Percentiles rank a stretch among this genome's conserved stretches.
Evolutionary conservation across 2,329 filamentous ascomycete genomes (phyloP).

Genomic region (Dactylellina sp.): DNA sequence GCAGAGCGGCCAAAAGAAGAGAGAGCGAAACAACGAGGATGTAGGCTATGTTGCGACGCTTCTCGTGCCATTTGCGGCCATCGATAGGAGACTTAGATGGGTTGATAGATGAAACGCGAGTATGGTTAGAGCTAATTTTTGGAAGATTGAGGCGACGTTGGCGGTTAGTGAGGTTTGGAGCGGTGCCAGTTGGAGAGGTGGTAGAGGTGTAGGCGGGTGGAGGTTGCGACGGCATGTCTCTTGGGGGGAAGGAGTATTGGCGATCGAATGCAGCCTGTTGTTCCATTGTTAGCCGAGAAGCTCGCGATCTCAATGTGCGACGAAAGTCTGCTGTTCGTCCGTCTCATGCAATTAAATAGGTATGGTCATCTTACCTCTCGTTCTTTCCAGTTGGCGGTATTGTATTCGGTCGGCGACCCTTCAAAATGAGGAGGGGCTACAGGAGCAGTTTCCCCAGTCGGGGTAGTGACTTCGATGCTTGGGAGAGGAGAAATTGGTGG

Average conservation of each 20-base stretch:
- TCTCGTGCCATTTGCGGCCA: constrained; percentile 50
- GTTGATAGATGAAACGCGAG: constrained; percentile 48
- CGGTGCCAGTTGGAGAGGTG: constrained; percentile 15
- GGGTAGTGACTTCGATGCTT: constrained; percentile 48
- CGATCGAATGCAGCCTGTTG: constrained; percentile 55
- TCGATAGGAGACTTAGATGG: constrained; percentile 49
- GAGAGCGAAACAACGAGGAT: constrained; percentile 35
- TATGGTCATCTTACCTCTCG: constrained; percentile 43
- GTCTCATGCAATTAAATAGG: neutral
- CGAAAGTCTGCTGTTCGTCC: constrained; percentile 13
- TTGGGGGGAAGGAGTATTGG: constrained; percentile 45
- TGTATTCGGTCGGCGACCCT: constrained; percentile 25
- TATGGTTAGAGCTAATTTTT: constrained; percentile 40
- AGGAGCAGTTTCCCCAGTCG: constrained; percentile 40
- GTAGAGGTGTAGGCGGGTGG: constrained; percentile 50
- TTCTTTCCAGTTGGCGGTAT: constrained; percentile 50
- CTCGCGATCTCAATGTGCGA: constrained; percentile 21
- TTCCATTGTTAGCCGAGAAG: constrained; percentile 21
- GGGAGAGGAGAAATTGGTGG: constrained; percentile 40
- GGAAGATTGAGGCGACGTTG: constrained; percentile 50
- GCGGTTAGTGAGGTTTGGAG: constrained; percentile 39
- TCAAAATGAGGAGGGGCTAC: constrained; percentile 47
- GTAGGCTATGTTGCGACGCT: constrained; percentile 42
- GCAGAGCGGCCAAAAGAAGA: constrained; percentile 30
- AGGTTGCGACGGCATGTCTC: constrained; percentile 46